These are phyloP conservation scores for Dryas alaskensis DNA, from an alignment of 306 rosid genomes.

Conservation along the genomic window DNA sequence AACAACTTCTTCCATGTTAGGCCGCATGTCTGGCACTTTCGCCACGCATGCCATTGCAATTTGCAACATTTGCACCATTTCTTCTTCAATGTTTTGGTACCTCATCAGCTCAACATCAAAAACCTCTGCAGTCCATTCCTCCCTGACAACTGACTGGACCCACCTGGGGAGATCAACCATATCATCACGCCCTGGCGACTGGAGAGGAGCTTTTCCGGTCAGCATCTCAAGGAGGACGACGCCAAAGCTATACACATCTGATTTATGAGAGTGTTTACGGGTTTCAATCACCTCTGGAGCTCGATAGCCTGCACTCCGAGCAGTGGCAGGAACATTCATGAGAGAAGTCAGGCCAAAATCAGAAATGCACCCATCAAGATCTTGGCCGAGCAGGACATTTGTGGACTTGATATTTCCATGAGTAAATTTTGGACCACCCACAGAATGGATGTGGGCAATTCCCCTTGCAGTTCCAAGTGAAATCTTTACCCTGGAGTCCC, in stretches of 20 bases:
- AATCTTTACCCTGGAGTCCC: slow-evolving; percentile 77
- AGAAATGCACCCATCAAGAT: slow-evolving; percentile 70
- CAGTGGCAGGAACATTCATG: slow-evolving; percentile 68
- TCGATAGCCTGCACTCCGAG: slow-evolving; percentile 88
- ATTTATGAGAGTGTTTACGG: slow-evolving; percentile 86
- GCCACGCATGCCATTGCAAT: slow-evolving; percentile 93
- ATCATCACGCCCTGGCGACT: slow-evolving; percentile 84
- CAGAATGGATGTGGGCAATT: slow-evolving; percentile 72
- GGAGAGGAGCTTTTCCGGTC: slow-evolving; percentile 92
- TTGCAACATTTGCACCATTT: slow-evolving; percentile 97
- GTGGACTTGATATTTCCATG: slow-evolving; percentile 90
- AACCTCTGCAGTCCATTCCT: slow-evolving; percentile 98
- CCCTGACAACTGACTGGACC: slow-evolving; percentile 97
- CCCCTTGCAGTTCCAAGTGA: slow-evolving; percentile 81
- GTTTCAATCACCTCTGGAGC: slow-evolving; percentile 90
- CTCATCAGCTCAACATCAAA: slow-evolving; percentile 91
- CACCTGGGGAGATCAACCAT: slow-evolving; percentile 96
- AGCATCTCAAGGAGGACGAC: slow-evolving; percentile 90
- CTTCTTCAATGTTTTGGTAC: slow-evolving; percentile 89
- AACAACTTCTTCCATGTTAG: slow-evolving; percentile 80
- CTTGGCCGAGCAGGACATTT: slow-evolving; percentile 80
- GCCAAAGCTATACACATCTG: slow-evolving; percentile 91
- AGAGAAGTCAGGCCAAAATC: slow-evolving; percentile 86
- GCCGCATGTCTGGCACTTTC: slow-evolving; percentile 83
- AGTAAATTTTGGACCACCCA: slow-evolving; percentile 79